Base-by-base conservation (phyloP, 208 protist genomes). In the Trypanosoma cruzi region DNA sequence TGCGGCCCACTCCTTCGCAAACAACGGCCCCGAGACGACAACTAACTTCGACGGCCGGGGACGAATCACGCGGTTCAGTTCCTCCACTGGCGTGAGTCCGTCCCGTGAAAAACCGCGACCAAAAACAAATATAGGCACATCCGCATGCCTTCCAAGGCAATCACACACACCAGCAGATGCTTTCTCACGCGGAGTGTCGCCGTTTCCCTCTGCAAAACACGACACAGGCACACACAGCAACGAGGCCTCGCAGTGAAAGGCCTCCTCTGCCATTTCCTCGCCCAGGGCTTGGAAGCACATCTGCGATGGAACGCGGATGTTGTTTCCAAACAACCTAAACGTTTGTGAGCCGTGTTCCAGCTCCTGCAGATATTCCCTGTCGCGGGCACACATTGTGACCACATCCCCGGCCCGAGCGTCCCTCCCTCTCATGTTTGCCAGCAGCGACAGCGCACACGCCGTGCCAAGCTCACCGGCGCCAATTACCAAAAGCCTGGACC, bases 401-500 rank as follows among this genome's bases (percentile, higher is more conserved):
- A 48, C 29, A 22, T 57, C 16, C 6, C 28, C 16, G 29, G 28
- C 64, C n/a, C 20, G 36, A 16, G 24, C 37, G 14, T 61, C 50
- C 13, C 31, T 58, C 5, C 13, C 46, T 29, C 6, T 13, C 26
- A 26, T 62, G 59, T 55, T 69, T 14, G 86, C 79, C 18, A 77
- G 71, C 16, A 96, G 74, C 0, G 90, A 78, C 13, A 93, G 75
- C 0, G 85, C 80, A 55, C 88, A 93, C 6, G 90, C 90, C 26
- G 68, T 82, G 1, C 79, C 90, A 22, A 94, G 24, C 66, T 93
- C 82, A 0, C 90, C 90, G 0, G 79, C 73, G 13, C 90, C 90
- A 13, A 96, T 37, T 20, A 96, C 76, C n/a, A 73, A 40, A 10
- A 78, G 52, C 29, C 64, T 42, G 0, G 48, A 64, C 34, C 2